These are phyloP conservation scores for Coemansia sp. DNA, from an alignment of 192 early-diverging fungal genomes.

Conservation along the genomic window DNA sequence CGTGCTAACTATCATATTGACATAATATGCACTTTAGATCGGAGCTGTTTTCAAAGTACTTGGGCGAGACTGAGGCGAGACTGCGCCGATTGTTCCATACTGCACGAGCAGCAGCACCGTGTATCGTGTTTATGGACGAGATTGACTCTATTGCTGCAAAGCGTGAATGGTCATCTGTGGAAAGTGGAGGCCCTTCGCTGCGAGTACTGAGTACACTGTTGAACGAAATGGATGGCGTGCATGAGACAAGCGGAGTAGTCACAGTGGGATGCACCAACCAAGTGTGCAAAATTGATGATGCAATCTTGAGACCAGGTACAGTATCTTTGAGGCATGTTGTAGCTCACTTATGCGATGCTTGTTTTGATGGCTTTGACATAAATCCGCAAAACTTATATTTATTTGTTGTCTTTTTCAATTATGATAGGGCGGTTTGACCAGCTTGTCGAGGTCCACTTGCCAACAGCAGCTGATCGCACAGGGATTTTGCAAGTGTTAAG, in stretches of 20 bases:
- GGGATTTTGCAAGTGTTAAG: constrained; percentile 73
- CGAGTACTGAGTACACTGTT: constrained; percentile 89
- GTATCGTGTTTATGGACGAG: constrained; percentile 92
- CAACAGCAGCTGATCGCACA: constrained; percentile 57
- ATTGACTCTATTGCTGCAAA: constrained; percentile 88
- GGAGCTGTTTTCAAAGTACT: constrained; percentile 93
- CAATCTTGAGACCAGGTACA: constrained; percentile 68
- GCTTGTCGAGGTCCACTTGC: constrained; percentile 70
- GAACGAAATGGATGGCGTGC: constrained; percentile 99
- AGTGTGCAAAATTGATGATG: constrained; percentile 85
- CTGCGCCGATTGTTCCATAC: constrained; percentile 80
- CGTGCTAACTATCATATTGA: constrained; percentile 28
- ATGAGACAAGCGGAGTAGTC: constrained; percentile 76
- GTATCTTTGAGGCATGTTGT: neutral
- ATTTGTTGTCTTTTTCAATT: neutral
- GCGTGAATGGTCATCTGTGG: constrained; percentile 59
- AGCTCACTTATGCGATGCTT: neutral
- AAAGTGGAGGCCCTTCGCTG: constrained; percentile 79
- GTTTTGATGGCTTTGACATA: neutral
- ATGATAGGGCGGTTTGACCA: constrained; percentile 81
- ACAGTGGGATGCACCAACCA: constrained; percentile 93
- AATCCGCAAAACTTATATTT: neutral
- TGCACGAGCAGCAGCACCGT: constrained; percentile 85
- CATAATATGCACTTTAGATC: constrained; percentile 23
- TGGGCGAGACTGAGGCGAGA: constrained; percentile 86